Base-by-base conservation (phyloP, 2,329 filamentous ascomycete genomes). In the Xylariaceae sp. region DNA sequence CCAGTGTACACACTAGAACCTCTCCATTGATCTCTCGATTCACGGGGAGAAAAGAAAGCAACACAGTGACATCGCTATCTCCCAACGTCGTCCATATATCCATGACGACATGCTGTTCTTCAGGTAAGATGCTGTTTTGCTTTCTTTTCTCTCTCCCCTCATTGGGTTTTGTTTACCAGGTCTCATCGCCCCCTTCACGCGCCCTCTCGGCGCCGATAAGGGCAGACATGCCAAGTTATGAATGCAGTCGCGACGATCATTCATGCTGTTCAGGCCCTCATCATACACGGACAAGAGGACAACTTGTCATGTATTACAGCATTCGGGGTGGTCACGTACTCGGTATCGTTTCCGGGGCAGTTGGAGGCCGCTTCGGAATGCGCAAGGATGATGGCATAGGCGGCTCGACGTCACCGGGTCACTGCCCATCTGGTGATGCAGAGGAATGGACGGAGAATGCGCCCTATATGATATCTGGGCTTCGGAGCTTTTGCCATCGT, bases 91-190 rank as follows among this genome's bases (percentile, higher is more conserved):
- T 11, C 39, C 10, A 23, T 37, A 51, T 13, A 51, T 44, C 39
- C 49, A 49, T 59, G 53, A 48, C 51, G 63, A 55, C 2, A 66
- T 66, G 64, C 45, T 66, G 50, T 66, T 66, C 58, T 66, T 66
- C 55, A 66, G 64, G 64, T 66, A 49, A 63, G 64, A 17, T 51
- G 37, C 11, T 17, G 34, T 44, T 30, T 44, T 42, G 8, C 17
- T 35, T 50, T 15, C 4, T 10, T 30, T 30, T 30, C 23, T 30
- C 23, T 30, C 23, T 1, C 23, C 23, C 23, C 10, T 15, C 42
- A 42, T 9, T 4, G 9, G 9, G 23, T 50, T 34, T 47, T n/a
- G 18, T 18, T n/a, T 23, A 15, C n/a, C 13, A 23, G 13, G 47
- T 51, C 51, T 54, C 39, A n/a, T 58, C 35, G 9, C 18, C 52